Evolutionary conservation across 2,329 filamentous ascomycete genomes (phyloP).

Genomic region (Drechslerella coelobrocha): DNA sequence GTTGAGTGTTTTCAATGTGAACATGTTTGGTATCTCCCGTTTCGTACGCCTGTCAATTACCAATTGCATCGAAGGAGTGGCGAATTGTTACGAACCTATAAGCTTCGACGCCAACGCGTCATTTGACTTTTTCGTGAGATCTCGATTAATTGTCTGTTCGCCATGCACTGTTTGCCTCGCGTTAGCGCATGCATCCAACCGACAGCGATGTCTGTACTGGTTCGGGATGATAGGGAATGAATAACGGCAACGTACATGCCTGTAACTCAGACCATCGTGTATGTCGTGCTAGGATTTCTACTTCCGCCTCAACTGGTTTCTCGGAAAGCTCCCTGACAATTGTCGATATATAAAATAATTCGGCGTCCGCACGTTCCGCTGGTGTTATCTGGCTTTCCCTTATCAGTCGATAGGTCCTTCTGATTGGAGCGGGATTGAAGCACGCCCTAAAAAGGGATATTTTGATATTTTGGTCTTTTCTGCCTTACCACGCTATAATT

Average conservation of each 20-base stretch:
- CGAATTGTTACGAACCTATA: constrained; percentile 36
- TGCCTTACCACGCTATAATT: constrained; percentile 44
- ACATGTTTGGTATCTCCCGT: not conserved
- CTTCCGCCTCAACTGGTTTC: constrained; percentile 64
- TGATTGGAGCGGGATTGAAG: constrained; percentile 2
- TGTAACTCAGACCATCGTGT: constrained; percentile 77
- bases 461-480: not conserved
- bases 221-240: not conserved
- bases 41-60: constrained; percentile 9
- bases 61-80: constrained; percentile 3
- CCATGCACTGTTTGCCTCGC: constrained; percentile 44
- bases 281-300: constrained; percentile 68
- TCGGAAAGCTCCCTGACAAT: constrained; percentile 77
- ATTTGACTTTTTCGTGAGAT: constrained; percentile 36
- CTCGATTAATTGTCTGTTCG: constrained; percentile 40
- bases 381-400: constrained; percentile 64
- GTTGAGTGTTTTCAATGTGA: not conserved
- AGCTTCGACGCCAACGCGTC: constrained; percentile 40
- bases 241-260: constrained; percentile 67
- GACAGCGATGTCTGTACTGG: not conserved
- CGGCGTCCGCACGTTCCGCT: constrained; percentile 82
- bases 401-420: constrained; percentile 25
- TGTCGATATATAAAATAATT: constrained; percentile 88
- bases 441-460: not conserved
- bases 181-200: constrained; percentile 23